Evolutionary conservation across 2,329 filamentous ascomycete genomes (phyloP).

Genomic region (Alternaria gansuensis): DNA sequence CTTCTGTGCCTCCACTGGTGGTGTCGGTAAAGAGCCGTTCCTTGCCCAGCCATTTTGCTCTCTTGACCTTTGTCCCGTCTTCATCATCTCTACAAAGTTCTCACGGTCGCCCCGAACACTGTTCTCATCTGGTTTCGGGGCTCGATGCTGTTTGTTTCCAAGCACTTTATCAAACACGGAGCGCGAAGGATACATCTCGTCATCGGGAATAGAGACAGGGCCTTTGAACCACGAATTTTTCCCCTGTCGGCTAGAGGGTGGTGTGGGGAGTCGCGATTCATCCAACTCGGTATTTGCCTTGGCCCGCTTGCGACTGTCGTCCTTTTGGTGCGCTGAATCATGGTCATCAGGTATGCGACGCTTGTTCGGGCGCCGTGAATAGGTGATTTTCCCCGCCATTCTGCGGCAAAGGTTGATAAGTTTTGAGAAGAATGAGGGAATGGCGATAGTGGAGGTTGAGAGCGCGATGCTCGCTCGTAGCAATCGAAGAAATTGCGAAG

Average conservation of each 20-base stretch:
- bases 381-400: constrained; percentile 32
- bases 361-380: constrained; percentile 31
- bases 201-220: constrained; percentile 30
- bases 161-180: constrained; percentile 31
- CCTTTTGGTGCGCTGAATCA: constrained; percentile 18
- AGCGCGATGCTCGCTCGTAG: constrained; percentile 6
- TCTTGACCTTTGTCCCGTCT: constrained; percentile 15
- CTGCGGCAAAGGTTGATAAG: constrained; percentile 15
- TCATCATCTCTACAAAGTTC: constrained; percentile 26
- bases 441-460: constrained; percentile 15
- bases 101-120: constrained; percentile 25
- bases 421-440: constrained; percentile 20
- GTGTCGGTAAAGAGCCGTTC: constrained; percentile 33
- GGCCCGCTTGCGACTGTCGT: constrained; percentile 27
- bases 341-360: constrained; percentile 16
- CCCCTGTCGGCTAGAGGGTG: constrained; percentile 4
- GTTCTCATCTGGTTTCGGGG: constrained; percentile 12
- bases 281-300: constrained; percentile 25
- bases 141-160: constrained; percentile 15
- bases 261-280: constrained; percentile 14
- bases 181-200: constrained; percentile 19
- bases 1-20: constrained; percentile 31
- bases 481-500: constrained; percentile 14
- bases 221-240: constrained; percentile 26
- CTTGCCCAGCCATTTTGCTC: constrained; percentile 13